Percentiles rank a stretch among this genome's conserved stretches.
These are phyloP conservation scores for Pelargonium myrrhifolium DNA, from an alignment of 441 rosid genomes.

Conservation along the genomic window DNA sequence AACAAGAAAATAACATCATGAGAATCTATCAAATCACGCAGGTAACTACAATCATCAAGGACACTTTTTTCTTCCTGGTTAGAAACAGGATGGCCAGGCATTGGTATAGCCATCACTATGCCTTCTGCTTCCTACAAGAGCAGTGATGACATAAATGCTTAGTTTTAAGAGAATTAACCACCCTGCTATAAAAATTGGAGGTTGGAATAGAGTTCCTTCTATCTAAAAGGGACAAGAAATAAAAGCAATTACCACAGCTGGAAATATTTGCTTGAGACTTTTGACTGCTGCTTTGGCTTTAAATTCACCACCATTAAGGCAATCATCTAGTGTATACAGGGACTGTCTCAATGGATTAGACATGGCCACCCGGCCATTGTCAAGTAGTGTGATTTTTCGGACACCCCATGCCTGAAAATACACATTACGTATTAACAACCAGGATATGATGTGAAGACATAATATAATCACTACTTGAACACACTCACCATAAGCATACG, in stretches of 20 bases:
- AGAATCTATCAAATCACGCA: conserved; percentile 59
- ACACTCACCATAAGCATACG: conserved; percentile 82
- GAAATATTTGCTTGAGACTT: conserved; percentile 76
- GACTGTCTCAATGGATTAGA: conserved; percentile 97
- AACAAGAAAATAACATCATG: conserved; percentile 85
- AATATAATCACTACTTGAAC: neutral
- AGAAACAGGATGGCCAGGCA: conserved; percentile 93
- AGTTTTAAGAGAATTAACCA: conserved; percentile 1
- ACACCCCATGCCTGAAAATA: conserved; percentile 82
- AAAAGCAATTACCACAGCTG: conserved; percentile 57
- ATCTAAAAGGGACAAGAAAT: conserved; percentile 12
- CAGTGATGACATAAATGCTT: neutral
- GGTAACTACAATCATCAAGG: conserved; percentile 60
- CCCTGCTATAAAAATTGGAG: no score
- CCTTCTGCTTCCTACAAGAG: conserved; percentile 62
- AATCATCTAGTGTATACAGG: conserved; percentile 74
- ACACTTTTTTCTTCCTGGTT: conserved; percentile 65
- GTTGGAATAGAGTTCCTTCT: neutral
- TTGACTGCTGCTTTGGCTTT: conserved; percentile 81
- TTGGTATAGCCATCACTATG: conserved; percentile 80
- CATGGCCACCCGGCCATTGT: conserved; percentile 89
- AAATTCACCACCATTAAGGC: conserved; percentile 73
- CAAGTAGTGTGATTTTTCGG: conserved; percentile 77
- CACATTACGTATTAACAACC: conserved; percentile 18
- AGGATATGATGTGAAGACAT: conserved; percentile 3